These are phyloP conservation scores for Coffea eugenioides DNA, from an alignment of 257 asterid genomes.

Conservation along the genomic window DNA sequence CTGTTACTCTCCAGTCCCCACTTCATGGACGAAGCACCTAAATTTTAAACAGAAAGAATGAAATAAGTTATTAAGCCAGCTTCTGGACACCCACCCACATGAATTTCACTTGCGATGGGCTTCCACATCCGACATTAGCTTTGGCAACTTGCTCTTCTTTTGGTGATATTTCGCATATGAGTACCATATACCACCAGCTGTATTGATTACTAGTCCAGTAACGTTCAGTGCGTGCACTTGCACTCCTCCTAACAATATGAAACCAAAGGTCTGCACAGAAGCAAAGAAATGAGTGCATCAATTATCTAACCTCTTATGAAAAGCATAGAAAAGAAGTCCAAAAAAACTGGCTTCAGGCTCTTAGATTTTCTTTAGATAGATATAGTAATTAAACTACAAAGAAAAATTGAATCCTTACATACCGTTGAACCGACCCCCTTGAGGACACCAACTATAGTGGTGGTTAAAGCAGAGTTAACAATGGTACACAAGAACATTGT, in stretches of 20 bases:
- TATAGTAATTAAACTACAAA: neutral
- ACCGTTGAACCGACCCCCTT: slow-evolving; percentile 98
- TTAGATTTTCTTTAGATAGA: neutral
- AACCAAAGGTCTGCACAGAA: slow-evolving; percentile 66
- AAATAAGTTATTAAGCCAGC: neutral
- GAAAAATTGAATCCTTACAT: slow-evolving; percentile 16
- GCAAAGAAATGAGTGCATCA: neutral
- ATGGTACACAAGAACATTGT: slow-evolving; percentile 98
- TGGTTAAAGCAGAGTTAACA: slow-evolving; percentile 94
- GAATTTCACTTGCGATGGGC: slow-evolving; percentile 40
- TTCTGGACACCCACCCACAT: neutral
- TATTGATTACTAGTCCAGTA: slow-evolving; percentile 80
- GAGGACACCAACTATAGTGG: slow-evolving; percentile 97
- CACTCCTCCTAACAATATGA: slow-evolving; percentile 84
- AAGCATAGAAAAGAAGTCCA: neutral
- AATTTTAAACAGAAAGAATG: neutral
- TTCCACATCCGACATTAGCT: slow-evolving; percentile 47
- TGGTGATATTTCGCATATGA: slow-evolving; percentile 76
- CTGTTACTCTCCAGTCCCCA: neutral
- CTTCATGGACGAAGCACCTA: neutral
- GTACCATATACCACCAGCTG: slow-evolving; percentile 93
- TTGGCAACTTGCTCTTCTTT: slow-evolving; percentile 68
- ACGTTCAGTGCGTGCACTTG: slow-evolving; percentile 81
- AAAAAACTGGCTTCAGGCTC: neutral
- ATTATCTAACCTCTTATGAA: neutral